Conservation (phyloP, 1,139 yeast genomes). For the Saccharomyces hybrid region DNA sequence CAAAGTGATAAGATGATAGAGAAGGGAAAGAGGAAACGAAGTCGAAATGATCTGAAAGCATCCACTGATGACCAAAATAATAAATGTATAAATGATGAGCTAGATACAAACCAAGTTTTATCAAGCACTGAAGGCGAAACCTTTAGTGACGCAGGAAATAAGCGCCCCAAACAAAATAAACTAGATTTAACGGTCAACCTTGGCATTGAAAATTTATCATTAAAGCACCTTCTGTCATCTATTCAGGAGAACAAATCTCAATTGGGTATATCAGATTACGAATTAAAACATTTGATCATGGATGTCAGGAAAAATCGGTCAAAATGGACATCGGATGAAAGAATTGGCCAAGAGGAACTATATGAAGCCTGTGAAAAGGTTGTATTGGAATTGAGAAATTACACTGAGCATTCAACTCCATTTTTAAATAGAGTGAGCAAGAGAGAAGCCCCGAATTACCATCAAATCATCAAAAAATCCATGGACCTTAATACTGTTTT, state of each 20-base stretch:
- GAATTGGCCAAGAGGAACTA: conserved; percentile 93
- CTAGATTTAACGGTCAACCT: conserved; percentile 40
- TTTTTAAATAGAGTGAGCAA: conserved; percentile 90
- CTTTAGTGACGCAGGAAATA: conserved; percentile 4
- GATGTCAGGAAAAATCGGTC: conserved; percentile 94
- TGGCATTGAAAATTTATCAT: conserved; percentile 76
- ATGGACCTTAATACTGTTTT: conserved; percentile 95
- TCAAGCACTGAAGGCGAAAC: conserved; percentile 5
- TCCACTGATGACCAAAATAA: conserved; percentile 7
- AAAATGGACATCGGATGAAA: conserved; percentile 93
- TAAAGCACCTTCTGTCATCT: conserved; percentile 70
- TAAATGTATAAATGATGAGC: not conserved
- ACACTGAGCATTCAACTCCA: conserved; percentile 95
- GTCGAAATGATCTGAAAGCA: conserved; percentile 11
- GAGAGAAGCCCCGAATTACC: conserved; percentile 96
- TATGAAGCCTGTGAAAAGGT: conserved; percentile 97
- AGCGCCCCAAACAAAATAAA: conserved; percentile 15
- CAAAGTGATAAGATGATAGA: conserved; percentile 72
- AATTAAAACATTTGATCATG: conserved; percentile 73
- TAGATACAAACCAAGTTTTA: conserved; percentile 1
- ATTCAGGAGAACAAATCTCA: conserved; percentile 75
- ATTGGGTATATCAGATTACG: conserved; percentile 71
- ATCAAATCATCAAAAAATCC: conserved; percentile 80
- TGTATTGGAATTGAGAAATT: conserved; percentile 78
- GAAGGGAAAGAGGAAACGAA: conserved; percentile 21